Evolutionary conservation across 306 rosid genomes (phyloP).

Genomic region (Sicyos edulis): DNA sequence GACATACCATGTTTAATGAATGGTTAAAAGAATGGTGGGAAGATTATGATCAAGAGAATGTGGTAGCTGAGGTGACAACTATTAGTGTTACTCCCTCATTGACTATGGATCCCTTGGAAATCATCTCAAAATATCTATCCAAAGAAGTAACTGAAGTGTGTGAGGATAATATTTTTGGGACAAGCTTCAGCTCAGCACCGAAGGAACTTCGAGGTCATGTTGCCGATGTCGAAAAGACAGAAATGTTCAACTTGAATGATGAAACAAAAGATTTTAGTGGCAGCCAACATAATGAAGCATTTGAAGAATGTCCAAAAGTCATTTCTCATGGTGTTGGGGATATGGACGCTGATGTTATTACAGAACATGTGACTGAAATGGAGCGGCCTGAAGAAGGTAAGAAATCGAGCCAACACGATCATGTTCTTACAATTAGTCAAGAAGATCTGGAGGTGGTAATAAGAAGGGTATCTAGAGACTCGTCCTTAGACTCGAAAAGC

Average conservation of each 20-base stretch:
- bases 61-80: too few relatives aligned
- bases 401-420: conserved; percentile 35
- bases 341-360: conserved; percentile 27
- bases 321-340: conserved; percentile 31
- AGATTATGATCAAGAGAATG: too few relatives aligned
- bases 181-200: conserved; percentile 26
- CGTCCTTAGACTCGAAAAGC: conserved; percentile 57
- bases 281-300: conserved; percentile 24
- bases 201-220: conserved; percentile 34
- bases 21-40: too few relatives aligned
- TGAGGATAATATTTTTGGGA: conserved; percentile 31
- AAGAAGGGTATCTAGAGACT: conserved; percentile 64
- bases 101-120: too few relatives aligned
- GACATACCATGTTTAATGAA: too few relatives aligned
- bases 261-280: conserved; percentile 28
- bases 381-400: conserved; percentile 28
- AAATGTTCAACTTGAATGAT: too few relatives aligned
- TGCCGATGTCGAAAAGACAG: conserved; percentile 25
- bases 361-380: conserved; percentile 19
- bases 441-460: conserved; percentile 67
- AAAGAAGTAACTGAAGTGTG: conserved; percentile 38
- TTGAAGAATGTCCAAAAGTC: conserved; percentile 25
- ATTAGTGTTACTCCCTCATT: too few relatives aligned
- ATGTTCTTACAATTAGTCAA: conserved; percentile 61
- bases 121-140: conserved; percentile 52